A percentile compares a stretch with the other conserved stretches of the same genome.
Conservation (phyloP, 768 basidiomycete species). For the Terana coerulea region DNA sequence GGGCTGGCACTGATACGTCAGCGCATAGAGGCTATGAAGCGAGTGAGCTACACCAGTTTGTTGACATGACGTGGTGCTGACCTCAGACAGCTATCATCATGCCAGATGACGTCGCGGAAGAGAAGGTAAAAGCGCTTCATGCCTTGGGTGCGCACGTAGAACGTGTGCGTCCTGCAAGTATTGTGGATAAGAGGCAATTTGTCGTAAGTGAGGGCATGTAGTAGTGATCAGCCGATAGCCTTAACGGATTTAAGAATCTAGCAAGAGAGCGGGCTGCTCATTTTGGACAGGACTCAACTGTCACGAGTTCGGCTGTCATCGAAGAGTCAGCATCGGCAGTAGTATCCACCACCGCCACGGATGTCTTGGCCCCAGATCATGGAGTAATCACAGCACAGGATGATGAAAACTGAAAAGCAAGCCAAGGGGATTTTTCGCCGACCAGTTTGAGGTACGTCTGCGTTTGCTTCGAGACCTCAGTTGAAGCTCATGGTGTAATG, state of each 20-base stretch:
- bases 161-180: slow-evolving; percentile 89
- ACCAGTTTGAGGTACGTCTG: slow-evolving; percentile 82
- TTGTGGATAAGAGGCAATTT: slow-evolving; percentile 90
- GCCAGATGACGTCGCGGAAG: slow-evolving; percentile 86
- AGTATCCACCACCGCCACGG: slow-evolving; percentile 47
- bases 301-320: slow-evolving; percentile 13
- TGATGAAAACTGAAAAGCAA: slow-evolving; percentile 38
- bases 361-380: slow-evolving; percentile 26
- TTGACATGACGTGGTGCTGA: no score
- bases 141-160: slow-evolving; percentile 89
- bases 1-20: neutral
- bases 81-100: slow-evolving; percentile 86
- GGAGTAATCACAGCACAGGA: slow-evolving; percentile 28
- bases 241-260: slow-evolving; percentile 86
- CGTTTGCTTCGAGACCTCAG: no score
- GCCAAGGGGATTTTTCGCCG: slow-evolving; percentile 88
- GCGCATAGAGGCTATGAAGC: slow-evolving; percentile 83
- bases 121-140: slow-evolving; percentile 83
- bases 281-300: slow-evolving; percentile 51
- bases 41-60: slow-evolving; percentile 53
- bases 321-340: slow-evolving; percentile 45
- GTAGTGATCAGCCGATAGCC: no score
- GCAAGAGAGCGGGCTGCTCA: slow-evolving; percentile 74
- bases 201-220: no score
- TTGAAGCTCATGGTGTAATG: no score